Percentiles rank a stretch among this genome's conserved stretches.
phyloP scores from a whole-genome alignment of 179 eudicot genomes.

The Spinacia oleracea region DNA sequence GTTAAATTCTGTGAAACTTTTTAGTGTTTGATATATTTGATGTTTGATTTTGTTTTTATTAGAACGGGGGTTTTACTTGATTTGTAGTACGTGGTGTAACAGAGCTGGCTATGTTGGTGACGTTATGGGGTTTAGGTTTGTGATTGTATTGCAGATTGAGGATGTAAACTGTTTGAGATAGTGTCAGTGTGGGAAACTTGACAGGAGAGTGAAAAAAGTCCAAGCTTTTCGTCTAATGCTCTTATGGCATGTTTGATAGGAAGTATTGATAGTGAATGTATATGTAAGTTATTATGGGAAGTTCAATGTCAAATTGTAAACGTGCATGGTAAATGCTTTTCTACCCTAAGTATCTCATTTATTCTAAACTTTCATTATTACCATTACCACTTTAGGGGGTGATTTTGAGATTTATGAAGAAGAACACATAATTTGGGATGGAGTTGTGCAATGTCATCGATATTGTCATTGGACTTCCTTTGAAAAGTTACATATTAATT shows the following conservation, averaged over 20 bases:
- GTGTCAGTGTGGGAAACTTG: constrained; percentile 1
- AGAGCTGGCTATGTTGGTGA: not conserved
- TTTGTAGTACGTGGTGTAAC: not conserved
- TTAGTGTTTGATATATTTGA: not conserved
- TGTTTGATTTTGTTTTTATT: not conserved
- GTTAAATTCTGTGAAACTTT: too few species aligned
- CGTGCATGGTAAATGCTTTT: not conserved
- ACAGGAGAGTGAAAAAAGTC: too few species aligned
- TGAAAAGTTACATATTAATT: too few species aligned
- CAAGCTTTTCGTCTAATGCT: not conserved
- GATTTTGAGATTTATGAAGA: not conserved
- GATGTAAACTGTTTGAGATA: not conserved
- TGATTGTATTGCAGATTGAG: not conserved
- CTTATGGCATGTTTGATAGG: not conserved
- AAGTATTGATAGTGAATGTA: not conserved
- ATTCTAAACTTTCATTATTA: not conserved
- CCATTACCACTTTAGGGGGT: not conserved
- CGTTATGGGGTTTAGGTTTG: not conserved
- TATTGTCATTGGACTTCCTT: too few species aligned
- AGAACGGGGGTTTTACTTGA: not conserved
- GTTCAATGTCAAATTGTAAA: not conserved
- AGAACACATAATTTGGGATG: not conserved
- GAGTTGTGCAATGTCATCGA: too few species aligned
- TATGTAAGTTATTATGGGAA: not conserved
- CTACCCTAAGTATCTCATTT: not conserved